A percentile compares a stretch with the other conserved stretches of the same genome.
Conservation (phyloP, 73 alveolate species). For the Paramecium tetraurelia region DNA sequence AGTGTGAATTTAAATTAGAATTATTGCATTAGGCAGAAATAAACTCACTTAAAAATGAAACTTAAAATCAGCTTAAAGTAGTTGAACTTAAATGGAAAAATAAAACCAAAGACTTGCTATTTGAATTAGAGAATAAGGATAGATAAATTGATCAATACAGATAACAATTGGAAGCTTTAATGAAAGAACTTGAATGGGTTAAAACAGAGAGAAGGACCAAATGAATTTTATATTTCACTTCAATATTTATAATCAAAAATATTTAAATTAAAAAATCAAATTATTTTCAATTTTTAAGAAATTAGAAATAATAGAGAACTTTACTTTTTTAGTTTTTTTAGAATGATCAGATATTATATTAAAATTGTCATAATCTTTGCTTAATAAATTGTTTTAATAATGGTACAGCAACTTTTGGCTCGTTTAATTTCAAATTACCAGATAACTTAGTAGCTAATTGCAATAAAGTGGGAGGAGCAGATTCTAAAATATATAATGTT, state of each 20-base stretch:
- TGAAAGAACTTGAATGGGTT: constrained; percentile 44
- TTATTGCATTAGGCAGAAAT: background rate
- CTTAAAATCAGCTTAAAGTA: background rate
- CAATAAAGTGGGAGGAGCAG: constrained; percentile 42
- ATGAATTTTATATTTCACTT: background rate
- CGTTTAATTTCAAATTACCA: background rate
- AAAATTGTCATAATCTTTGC: background rate
- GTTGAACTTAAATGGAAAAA: background rate
- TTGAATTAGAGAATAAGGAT: constrained; percentile 35
- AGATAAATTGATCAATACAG: constrained; percentile 23
- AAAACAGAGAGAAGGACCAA: constrained; percentile 20
- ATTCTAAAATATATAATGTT: background rate
- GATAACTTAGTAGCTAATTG: background rate
- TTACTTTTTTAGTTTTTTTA: too few species aligned
- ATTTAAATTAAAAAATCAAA: too few species aligned
- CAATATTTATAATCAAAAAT: background rate
- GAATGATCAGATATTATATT: background rate
- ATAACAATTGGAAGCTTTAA: constrained; percentile 31
- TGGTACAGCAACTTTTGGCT: constrained; percentile 9
- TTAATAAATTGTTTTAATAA: constrained; percentile 3
- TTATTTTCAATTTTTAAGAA: background rate
- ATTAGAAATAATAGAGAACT: background rate
- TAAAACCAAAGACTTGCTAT: background rate
- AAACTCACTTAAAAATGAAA: background rate
- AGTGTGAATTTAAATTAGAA: background rate